Conservation (phyloP, 129 eudicot species). For the Helianthus tuberosus region DNA sequence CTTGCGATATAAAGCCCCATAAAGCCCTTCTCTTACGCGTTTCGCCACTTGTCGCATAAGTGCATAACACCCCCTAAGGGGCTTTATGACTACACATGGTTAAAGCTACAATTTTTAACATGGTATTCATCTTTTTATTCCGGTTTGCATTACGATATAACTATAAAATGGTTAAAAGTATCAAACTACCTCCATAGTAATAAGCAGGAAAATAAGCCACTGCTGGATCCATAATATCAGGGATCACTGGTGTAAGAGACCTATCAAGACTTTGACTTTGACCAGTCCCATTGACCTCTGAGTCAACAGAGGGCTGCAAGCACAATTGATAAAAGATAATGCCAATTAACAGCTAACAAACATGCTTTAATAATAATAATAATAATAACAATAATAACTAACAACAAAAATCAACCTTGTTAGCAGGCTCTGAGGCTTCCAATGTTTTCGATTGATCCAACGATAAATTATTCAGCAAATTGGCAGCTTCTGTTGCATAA, state of each 20-base stretch:
- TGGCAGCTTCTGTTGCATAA: no score
- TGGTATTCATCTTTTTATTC: no score
- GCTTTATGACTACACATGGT: no score
- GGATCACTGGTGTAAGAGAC: conserved; percentile 53
- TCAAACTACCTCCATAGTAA: conserved; percentile 53
- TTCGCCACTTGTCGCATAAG: no score
- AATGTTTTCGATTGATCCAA: conserved; percentile 62
- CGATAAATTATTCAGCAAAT: conserved; percentile 52
- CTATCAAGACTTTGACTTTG: conserved; percentile 46
- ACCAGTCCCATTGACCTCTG: conserved; percentile 36
- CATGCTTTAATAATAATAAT: neutral
- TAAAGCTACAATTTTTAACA: neutral
- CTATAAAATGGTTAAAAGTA: neutral
- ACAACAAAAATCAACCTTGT: conserved; percentile 42
- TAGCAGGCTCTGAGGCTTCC: conserved; percentile 56
- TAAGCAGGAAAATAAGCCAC: conserved; percentile 56
- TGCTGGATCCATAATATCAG: conserved; percentile 57
- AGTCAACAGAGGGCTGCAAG: conserved; percentile 29
- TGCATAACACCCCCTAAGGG: no score
- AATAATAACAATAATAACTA: no score
- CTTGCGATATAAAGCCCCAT: no score
- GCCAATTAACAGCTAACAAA: no score
- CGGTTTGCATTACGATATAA: no score
- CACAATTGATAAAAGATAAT: neutral
- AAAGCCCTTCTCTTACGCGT: no score